Conservation (phyloP, 177 flowering plant genomes). For the Vitis hybrid region DNA sequence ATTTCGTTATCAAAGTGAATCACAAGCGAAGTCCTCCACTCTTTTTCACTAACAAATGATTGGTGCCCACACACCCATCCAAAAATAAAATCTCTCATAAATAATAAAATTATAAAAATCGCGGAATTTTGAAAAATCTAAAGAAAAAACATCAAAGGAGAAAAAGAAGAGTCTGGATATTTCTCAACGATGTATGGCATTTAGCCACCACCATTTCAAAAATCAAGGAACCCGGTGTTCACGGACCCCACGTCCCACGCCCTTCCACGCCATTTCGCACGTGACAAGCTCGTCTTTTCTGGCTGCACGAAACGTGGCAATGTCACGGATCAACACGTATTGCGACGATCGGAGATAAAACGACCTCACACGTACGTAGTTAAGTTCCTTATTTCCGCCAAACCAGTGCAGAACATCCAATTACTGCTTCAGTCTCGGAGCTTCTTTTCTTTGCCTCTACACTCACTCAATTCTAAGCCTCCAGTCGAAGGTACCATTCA, state of each 20-base stretch:
- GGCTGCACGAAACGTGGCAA: background rate
- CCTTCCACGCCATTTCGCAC: slow-evolving; percentile 7
- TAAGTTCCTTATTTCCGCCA: background rate
- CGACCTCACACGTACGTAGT: slow-evolving; percentile 7
- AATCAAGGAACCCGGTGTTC: background rate
- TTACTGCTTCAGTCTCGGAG: too few species aligned
- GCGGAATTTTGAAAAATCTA: too few species aligned
- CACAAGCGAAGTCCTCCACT: too few species aligned
- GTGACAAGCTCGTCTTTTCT: slow-evolving; percentile 12
- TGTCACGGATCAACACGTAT: background rate
- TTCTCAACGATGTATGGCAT: background rate
- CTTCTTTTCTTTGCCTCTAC: background rate
- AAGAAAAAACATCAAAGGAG: background rate
- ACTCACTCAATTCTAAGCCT: background rate
- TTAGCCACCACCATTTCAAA: background rate
- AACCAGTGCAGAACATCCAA: background rate
- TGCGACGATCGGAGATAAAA: background rate
- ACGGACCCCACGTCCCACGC: slow-evolving; percentile 1
- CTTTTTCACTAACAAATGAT: too few species aligned
- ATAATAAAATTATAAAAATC: too few species aligned
- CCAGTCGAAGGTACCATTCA: slow-evolving; percentile 3
- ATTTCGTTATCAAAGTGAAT: too few species aligned
- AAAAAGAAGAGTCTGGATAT: background rate
- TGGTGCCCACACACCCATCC: too few species aligned
- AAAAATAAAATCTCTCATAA: too few species aligned